These are phyloP conservation scores for Eruca vesicaria DNA, from an alignment of 441 rosid species.

Conservation along the genomic window DNA sequence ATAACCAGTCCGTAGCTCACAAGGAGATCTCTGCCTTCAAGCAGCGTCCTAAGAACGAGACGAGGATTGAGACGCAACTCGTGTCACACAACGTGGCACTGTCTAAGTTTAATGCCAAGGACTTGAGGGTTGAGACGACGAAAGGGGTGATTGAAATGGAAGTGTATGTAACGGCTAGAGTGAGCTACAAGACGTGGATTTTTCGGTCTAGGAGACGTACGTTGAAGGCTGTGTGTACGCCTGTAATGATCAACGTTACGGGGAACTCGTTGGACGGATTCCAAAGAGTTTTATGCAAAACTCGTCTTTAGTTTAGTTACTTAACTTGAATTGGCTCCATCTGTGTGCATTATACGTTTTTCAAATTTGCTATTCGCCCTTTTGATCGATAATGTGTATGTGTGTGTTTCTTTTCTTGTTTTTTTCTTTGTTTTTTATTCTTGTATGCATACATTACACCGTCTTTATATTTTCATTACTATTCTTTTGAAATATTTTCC, in stretches of 20 bases:
- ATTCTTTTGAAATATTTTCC: neutral
- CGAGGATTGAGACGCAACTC: neutral
- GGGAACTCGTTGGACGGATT: neutral
- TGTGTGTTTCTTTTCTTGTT: neutral
- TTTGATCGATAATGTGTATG: neutral
- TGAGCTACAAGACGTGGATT: neutral
- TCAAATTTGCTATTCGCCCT: neutral
- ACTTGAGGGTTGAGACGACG: neutral
- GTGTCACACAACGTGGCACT: neutral
- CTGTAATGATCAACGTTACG: neutral
- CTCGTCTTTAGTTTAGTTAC: neutral
- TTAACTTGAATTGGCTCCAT: neutral
- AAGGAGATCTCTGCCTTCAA: neutral
- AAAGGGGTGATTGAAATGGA: neutral
- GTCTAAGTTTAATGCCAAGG: neutral
- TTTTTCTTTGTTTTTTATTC: neutral
- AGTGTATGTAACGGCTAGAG: neutral
- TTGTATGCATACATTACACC: neutral
- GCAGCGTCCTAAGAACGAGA: neutral
- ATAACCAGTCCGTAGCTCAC: neutral
- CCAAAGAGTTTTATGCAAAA: neutral
- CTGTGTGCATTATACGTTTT: neutral
- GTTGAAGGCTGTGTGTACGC: neutral
- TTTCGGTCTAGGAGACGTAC: neutral
- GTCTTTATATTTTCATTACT: neutral